Conservation (phyloP, 148 eudicot species). For the Fagopyrum homotropicum region DNA sequence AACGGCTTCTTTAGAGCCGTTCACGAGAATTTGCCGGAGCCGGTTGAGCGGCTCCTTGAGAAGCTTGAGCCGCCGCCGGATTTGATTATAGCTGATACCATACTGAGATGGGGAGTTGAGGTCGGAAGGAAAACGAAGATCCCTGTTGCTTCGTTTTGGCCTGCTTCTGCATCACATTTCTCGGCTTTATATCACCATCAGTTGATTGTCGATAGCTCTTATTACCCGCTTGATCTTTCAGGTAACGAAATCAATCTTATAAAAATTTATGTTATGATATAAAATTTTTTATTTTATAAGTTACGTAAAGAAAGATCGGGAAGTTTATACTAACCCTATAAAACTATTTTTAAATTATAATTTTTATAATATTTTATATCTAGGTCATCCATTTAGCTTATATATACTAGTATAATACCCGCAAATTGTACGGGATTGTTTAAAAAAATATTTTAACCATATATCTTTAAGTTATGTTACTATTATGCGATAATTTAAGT, state of each 20-base stretch:
- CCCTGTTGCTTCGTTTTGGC: conserved; percentile 32
- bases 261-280: too few relatives aligned
- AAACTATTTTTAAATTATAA: too few relatives aligned
- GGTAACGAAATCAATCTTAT: neutral
- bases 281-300: too few relatives aligned
- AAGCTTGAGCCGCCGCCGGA: conserved; percentile 14
- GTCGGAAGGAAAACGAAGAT: conserved; percentile 24
- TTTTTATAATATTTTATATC: too few relatives aligned
- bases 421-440: too few relatives aligned
- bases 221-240: neutral
- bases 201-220: conserved; percentile 5
- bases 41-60: conserved; percentile 28
- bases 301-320: too few relatives aligned
- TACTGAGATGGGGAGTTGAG: conserved; percentile 25
- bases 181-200: conserved; percentile 23
- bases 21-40: conserved; percentile 21
- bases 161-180: conserved; percentile 20
- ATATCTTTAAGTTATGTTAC: too few relatives aligned
- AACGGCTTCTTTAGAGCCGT: conserved; percentile 21
- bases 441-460: too few relatives aligned
- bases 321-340: too few relatives aligned
- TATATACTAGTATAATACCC: too few relatives aligned
- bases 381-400: too few relatives aligned
- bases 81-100: conserved; percentile 25
- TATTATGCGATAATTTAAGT: too few relatives aligned